These are phyloP conservation scores for Coniferiporia weirii DNA, from an alignment of 1,284 basidiomycete genomes.

Conservation along the genomic window DNA sequence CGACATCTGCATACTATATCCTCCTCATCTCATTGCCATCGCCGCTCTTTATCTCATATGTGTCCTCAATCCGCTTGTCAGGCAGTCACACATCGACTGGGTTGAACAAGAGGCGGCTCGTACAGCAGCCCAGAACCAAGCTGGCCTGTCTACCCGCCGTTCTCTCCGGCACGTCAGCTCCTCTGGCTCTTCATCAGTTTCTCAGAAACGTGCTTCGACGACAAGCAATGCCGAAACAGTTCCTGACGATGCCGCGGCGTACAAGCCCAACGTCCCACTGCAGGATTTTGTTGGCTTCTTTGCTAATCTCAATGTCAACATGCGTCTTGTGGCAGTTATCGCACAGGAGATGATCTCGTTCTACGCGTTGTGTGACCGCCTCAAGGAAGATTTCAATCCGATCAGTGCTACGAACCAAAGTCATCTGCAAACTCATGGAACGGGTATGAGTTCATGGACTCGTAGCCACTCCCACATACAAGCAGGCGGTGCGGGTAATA, in stretches of 20 bases:
- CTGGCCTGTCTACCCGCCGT: conserved; percentile 9
- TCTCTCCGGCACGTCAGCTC: conserved; percentile 10
- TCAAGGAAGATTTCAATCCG: conserved; percentile 51
- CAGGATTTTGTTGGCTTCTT: conserved; percentile 80
- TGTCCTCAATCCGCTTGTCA: conserved; percentile 56
- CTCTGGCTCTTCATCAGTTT: background rate
- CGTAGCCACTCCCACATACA: conserved; percentile 13
- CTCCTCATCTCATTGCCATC: conserved; percentile 91
- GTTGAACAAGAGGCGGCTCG: conserved; percentile 25
- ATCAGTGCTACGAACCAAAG: background rate
- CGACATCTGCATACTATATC: conserved; percentile 85
- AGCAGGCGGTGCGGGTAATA: background rate
- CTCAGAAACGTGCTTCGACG: conserved; percentile 10
- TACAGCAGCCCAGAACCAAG: conserved; percentile 23
- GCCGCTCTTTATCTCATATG: conserved; percentile 86
- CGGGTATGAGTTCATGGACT: background rate
- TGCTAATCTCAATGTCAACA: conserved; percentile 79
- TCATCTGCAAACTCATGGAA: background rate
- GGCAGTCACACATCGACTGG: conserved; percentile 29
- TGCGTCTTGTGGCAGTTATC: conserved; percentile 79
- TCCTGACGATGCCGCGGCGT: conserved; percentile 4
- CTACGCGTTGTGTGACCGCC: conserved; percentile 85
- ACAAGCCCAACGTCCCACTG: conserved; percentile 29
- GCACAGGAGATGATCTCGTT: conserved; percentile 86
- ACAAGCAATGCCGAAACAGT: background rate